A percentile compares a stretch with the other conserved stretches of the same genome.
Conservation (phyloP, 257 asterid genomes). For the Plantago ovata region DNA sequence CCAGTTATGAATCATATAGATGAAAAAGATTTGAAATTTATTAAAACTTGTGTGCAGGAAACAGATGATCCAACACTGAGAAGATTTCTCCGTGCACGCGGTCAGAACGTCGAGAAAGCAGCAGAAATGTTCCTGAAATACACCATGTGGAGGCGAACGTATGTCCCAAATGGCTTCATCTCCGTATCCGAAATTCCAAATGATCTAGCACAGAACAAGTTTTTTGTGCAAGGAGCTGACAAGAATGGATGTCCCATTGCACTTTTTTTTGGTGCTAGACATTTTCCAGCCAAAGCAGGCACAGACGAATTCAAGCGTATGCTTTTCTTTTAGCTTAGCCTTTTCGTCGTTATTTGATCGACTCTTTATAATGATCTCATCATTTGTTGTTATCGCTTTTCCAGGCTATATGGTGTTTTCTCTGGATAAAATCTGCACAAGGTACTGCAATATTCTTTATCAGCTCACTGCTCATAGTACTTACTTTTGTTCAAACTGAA, state of each 20-base stretch:
- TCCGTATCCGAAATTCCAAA: conserved; percentile 42
- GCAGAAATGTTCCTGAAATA: conserved; percentile 49
- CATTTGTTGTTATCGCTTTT: conserved; percentile 8
- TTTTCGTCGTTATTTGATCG: too few relatives aligned
- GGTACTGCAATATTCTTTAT: conserved; percentile 34
- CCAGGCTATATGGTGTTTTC: conserved; percentile 67
- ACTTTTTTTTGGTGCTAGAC: conserved; percentile 51
- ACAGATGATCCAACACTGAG: conserved; percentile 54
- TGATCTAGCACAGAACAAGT: conserved; percentile 61
- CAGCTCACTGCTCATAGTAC: background rate
- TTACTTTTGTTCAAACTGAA: too few relatives aligned
- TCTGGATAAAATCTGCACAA: conserved; percentile 60
- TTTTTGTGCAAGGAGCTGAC: conserved; percentile 68
- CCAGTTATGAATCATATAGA: background rate
- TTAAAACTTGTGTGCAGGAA: conserved; percentile 33
- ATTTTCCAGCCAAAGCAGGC: conserved; percentile 57
- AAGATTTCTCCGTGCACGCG: conserved; percentile 82
- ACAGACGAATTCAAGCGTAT: conserved; percentile 69
- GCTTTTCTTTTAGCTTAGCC: background rate
- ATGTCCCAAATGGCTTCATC: conserved; percentile 58
- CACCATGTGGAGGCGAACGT: conserved; percentile 53
- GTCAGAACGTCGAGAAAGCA: conserved; percentile 54
- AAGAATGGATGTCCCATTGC: conserved; percentile 64
- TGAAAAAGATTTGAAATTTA: background rate
- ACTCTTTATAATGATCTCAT: background rate